A percentile compares a stretch with the other conserved stretches of the same genome.
phyloP scores from a whole-genome alignment of 345 rosid genomes.

The Gossypium turneri region DNA sequence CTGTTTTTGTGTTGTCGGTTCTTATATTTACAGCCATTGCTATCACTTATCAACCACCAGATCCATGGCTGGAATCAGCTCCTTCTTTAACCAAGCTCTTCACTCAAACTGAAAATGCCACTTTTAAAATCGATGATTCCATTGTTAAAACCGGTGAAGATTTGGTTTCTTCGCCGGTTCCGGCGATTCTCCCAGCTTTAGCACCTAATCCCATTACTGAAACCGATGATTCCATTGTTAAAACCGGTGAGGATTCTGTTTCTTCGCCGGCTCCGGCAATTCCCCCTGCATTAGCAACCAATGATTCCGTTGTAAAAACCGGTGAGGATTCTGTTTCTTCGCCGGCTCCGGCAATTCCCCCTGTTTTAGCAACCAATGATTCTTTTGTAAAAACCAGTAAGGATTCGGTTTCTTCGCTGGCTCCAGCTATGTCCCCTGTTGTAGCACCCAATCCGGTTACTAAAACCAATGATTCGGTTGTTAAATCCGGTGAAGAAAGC shows the following conservation, averaged over 20 bases:
- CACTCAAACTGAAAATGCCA: slow-evolving; percentile 66
- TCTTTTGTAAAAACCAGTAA: too few species aligned
- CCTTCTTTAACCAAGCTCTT: slow-evolving; percentile 74
- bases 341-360: neutral
- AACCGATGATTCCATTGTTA: neutral
- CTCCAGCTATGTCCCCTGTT: slow-evolving; percentile 2
- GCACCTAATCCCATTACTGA: too few species aligned
- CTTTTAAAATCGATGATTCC: slow-evolving; percentile 70
- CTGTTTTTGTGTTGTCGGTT: slow-evolving; percentile 83
- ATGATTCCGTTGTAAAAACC: neutral
- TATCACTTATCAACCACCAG: slow-evolving; percentile 92
- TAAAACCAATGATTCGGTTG: slow-evolving; percentile 17
- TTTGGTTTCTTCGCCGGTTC: slow-evolving; percentile 27
- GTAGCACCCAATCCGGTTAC: slow-evolving; percentile 32
- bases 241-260: neutral
- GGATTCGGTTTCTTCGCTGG: neutral
- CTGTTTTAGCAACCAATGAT: neutral
- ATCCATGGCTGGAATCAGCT: slow-evolving; percentile 97
- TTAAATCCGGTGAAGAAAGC: too few species aligned
- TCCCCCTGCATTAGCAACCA: neutral
- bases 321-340: neutral
- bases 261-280: neutral
- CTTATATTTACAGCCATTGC: slow-evolving; percentile 80
- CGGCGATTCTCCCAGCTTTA: neutral
- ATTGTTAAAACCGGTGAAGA: slow-evolving; percentile 83